These are phyloP conservation scores for Auricularia sp. DNA, from an alignment of 768 basidiomycete species.

Conservation along the genomic window DNA sequence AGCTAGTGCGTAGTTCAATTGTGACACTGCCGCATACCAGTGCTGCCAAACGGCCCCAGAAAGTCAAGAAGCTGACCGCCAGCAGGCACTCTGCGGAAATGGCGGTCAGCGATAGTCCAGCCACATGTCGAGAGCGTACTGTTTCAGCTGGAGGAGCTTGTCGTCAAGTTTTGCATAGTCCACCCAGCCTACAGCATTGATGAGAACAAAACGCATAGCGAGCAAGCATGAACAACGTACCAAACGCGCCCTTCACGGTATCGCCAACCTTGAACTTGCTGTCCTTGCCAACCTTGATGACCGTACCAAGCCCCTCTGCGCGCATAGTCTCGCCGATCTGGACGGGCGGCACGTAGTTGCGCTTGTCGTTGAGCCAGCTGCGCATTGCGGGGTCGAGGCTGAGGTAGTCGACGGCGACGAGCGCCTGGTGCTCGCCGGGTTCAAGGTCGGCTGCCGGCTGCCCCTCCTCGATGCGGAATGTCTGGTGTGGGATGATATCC, in stretches of 20 bases:
- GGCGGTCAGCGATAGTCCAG: neutral
- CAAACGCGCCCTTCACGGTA: conserved; percentile 49
- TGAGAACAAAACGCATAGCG: too few species aligned
- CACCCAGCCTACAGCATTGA: too few species aligned
- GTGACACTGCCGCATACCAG: conserved; percentile 40
- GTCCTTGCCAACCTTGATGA: conserved; percentile 46
- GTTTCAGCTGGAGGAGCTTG: conserved; percentile 38
- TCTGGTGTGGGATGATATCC: conserved; percentile 54
- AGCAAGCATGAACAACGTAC: conserved; percentile 29
- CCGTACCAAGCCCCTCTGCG: conserved; percentile 24
- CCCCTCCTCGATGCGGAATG: conserved; percentile 46
- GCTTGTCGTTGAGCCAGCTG: conserved; percentile 61
- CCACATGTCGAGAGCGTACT: conserved; percentile 31
- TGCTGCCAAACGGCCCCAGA: conserved; percentile 65
- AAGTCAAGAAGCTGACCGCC: conserved; percentile 62
- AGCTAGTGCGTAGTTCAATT: neutral
- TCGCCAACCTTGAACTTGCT: conserved; percentile 56
- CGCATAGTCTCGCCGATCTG: conserved; percentile 70
- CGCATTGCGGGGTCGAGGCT: conserved; percentile 87
- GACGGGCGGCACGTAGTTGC: conserved; percentile 65
- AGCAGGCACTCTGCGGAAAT: conserved; percentile 36
- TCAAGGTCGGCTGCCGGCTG: conserved; percentile 14
- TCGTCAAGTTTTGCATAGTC: conserved; percentile 19
- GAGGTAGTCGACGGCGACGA: conserved; percentile 73
- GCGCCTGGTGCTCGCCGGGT: conserved; percentile 34